Evolutionary conservation across 176 grass and related monocot genomes (phyloP).

Genomic region (Musa itinerans): DNA sequence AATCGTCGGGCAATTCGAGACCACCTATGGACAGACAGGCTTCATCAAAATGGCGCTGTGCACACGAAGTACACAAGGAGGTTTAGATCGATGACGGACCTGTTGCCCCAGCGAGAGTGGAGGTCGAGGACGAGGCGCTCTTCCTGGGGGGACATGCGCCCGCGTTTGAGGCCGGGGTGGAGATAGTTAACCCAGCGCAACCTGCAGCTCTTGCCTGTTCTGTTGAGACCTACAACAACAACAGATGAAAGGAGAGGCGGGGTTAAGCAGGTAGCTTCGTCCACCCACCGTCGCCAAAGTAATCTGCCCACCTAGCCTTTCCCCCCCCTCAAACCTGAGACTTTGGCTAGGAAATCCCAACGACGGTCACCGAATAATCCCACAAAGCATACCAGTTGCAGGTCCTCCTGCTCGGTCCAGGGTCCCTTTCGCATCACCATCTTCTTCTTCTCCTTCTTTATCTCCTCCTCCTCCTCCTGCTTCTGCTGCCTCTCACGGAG

Average conservation of each 20-base stretch:
- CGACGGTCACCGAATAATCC: constrained; percentile 94
- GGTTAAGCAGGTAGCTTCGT: constrained; percentile 6
- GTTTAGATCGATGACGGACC: constrained; percentile 10
- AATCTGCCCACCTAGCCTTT: neutral
- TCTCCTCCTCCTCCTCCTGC: neutral
- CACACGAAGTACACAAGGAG: neutral
- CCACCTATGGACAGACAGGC: constrained; percentile 24
- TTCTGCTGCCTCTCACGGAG: neutral
- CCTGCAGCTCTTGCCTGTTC: constrained; percentile 87
- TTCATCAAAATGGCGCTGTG: neutral
- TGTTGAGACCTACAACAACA: constrained; percentile 53
- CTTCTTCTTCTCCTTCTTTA: neutral
- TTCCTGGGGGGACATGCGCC: constrained; percentile 82
- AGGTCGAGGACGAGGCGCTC: constrained; percentile 66
- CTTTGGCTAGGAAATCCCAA: constrained; percentile 99
- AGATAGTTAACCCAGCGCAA: constrained; percentile 95
- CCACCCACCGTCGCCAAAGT: neutral
- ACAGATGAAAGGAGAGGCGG: neutral
- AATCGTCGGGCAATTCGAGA: constrained; percentile 75
- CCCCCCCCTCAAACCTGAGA: constrained; percentile 98
- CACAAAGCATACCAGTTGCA: constrained; percentile 99
- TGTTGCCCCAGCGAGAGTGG: constrained; percentile 65
- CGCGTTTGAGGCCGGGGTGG: constrained; percentile 67
- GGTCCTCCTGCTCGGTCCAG: constrained; percentile 92
- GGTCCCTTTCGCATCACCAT: constrained; percentile 49